Evolutionary conservation across 2,329 filamentous ascomycete species (phyloP).

Genomic region (Aotearoamyces nothofagi): DNA sequence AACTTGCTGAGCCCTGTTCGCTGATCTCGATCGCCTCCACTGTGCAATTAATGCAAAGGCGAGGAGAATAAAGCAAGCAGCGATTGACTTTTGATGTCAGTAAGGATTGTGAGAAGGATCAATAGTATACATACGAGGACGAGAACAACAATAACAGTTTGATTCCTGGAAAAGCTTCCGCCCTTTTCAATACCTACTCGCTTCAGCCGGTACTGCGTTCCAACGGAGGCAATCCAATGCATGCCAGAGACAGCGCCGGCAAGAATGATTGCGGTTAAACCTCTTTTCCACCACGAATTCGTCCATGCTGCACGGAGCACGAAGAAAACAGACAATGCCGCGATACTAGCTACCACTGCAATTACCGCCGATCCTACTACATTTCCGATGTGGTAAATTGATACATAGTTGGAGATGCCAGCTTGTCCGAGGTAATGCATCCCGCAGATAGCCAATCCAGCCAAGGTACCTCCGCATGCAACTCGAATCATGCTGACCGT

Average conservation of each 20-base stretch:
- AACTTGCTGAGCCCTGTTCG: constrained; percentile 32
- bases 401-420: constrained; percentile 63
- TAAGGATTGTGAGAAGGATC: constrained; percentile 2
- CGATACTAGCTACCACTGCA: constrained; percentile 54
- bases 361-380: constrained; percentile 58
- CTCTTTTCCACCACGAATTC: constrained; percentile 62
- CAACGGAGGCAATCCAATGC: constrained; percentile 70
- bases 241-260: constrained; percentile 68
- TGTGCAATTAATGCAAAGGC: constrained; percentile 34
- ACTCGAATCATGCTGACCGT: constrained; percentile 42
- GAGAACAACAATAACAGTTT: constrained; percentile 59
- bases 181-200: constrained; percentile 23
- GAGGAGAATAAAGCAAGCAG: constrained; percentile 41
- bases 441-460: constrained; percentile 61
- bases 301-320: constrained; percentile 63
- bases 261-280: constrained; percentile 49
- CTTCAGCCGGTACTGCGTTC: constrained; percentile 50
- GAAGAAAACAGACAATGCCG: constrained; percentile 64
- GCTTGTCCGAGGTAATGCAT: constrained; percentile 87
- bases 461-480: constrained; percentile 47
- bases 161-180: constrained; percentile 37
- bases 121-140: constrained; percentile 37
- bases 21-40: constrained; percentile 8
- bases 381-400: constrained; percentile 38
- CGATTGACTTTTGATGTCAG: constrained; percentile 32